Evolutionary conservation across 768 basidiomycete species (phyloP).

Genomic region (Kwoniella newhampshirensis): DNA sequence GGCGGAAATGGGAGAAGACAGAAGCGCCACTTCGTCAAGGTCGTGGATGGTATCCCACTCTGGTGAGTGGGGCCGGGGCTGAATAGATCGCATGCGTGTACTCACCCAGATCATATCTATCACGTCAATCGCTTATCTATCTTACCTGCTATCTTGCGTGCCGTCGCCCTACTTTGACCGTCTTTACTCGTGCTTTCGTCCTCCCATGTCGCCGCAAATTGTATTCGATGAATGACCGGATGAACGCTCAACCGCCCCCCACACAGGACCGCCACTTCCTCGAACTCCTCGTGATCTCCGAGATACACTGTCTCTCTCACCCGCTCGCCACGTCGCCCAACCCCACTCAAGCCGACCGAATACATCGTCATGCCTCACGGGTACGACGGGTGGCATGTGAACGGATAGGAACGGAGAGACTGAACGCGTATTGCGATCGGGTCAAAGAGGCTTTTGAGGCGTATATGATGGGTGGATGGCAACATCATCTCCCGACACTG

Average conservation of each 20-base stretch:
- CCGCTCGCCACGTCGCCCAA: constrained; percentile 21
- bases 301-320: constrained; percentile 47
- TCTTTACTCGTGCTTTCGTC: not conserved
- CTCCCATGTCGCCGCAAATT: no score
- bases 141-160: not conserved
- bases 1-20: constrained; percentile 49
- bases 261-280: constrained; percentile 51
- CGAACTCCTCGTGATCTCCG: constrained; percentile 50
- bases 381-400: constrained; percentile 50
- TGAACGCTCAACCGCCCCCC: no score
- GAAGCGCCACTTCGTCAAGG: constrained; percentile 50
- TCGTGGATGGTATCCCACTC: constrained; percentile 49
- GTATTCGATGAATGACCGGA: no score
- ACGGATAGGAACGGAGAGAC: constrained; percentile 49
- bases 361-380: constrained; percentile 46
- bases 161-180: not conserved
- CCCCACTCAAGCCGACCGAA: constrained; percentile 29
- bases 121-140: not conserved
- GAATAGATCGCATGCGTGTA: not conserved
- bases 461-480: constrained; percentile 38
- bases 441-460: constrained; percentile 52
- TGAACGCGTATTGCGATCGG: constrained; percentile 50
- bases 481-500: not conserved
- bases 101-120: not conserved
- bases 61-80: constrained; percentile 29